These are phyloP conservation scores for Osmanthus fragrans DNA, from an alignment of 257 asterid species.

Conservation along the genomic window DNA sequence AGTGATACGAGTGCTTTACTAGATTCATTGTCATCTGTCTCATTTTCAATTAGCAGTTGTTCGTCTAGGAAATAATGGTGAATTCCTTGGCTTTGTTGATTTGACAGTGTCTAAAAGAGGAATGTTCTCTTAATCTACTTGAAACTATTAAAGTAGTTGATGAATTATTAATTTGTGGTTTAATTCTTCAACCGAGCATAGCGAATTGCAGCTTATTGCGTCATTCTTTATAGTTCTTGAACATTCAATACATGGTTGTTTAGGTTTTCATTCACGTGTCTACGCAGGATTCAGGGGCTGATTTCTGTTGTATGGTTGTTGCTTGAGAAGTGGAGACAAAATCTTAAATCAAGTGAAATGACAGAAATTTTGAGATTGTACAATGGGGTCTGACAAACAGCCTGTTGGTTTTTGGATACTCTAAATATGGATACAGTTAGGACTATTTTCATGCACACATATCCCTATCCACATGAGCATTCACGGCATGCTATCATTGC, in stretches of 20 bases:
- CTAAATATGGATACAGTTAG: slow-evolving; percentile 89
- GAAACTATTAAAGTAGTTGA: not conserved
- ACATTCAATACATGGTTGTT: slow-evolving; percentile 13
- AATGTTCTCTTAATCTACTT: slow-evolving; percentile 3
- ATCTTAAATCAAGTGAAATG: slow-evolving; percentile 30
- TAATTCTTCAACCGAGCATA: not conserved
- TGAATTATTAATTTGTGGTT: not conserved
- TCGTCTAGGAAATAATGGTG: not conserved
- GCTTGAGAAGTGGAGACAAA: slow-evolving; percentile 27
- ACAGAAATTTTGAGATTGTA: slow-evolving; percentile 24
- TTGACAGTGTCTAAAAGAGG: not conserved
- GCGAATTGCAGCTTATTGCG: slow-evolving; percentile 6
- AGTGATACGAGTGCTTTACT: not conserved
- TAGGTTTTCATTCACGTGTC: not conserved
- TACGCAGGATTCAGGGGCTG: slow-evolving; percentile 33
- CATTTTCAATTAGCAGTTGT: not conserved
- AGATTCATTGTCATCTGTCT: not conserved
- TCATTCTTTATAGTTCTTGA: not conserved
- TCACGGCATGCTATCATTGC: slow-evolving; percentile 95
- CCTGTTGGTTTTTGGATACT: slow-evolving; percentile 70
- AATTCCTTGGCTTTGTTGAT: not conserved
- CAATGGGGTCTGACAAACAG: slow-evolving; percentile 64
- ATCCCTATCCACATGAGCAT: slow-evolving; percentile 98
- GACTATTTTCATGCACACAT: slow-evolving; percentile 85
- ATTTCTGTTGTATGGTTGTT: slow-evolving; percentile 32